Percentiles rank a stretch among this genome's conserved stretches.
These are phyloP conservation scores for Arabidopsis hybrid DNA, from an alignment of 441 rosid species.

Conservation along the genomic window DNA sequence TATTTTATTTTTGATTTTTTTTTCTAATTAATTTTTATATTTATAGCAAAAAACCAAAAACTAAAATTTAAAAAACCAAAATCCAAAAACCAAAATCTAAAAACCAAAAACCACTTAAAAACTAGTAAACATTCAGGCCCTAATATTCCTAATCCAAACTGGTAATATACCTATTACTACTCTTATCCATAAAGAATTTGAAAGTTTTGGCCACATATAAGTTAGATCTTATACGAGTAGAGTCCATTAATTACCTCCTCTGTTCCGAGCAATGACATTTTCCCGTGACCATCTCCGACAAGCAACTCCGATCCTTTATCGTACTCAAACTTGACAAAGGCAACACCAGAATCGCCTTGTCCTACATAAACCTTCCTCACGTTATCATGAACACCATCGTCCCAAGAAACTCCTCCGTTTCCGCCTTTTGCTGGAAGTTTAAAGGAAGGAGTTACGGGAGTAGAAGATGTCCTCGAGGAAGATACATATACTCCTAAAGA, in stretches of 20 bases:
- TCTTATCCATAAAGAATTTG: too few relatives aligned
- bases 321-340: constrained; percentile 31
- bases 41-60: too few relatives aligned
- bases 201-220: too few relatives aligned
- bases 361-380: constrained; percentile 28
- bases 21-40: too few relatives aligned
- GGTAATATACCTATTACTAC: too few relatives aligned
- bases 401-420: constrained; percentile 22
- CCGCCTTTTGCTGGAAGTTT: constrained; percentile 28
- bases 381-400: constrained; percentile 26
- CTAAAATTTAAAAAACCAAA: too few relatives aligned
- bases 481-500: background rate
- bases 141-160: too few relatives aligned
- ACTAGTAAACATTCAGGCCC: too few relatives aligned
- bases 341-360: constrained; percentile 10
- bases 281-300: constrained; percentile 9
- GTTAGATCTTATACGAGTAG: too few relatives aligned
- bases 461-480: background rate
- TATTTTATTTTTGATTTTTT: too few relatives aligned
- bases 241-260: constrained; percentile 16
- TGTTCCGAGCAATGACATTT: constrained; percentile 18
- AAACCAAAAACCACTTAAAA: too few relatives aligned
- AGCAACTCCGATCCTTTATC: constrained; percentile 3
- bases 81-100: too few relatives aligned
- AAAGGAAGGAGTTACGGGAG: background rate